Evolutionary conservation across 1,284 basidiomycete species (phyloP), one percentile per base, ranked within the genome.

Genomic region (Cystobasidiaceae sp.): DNA sequence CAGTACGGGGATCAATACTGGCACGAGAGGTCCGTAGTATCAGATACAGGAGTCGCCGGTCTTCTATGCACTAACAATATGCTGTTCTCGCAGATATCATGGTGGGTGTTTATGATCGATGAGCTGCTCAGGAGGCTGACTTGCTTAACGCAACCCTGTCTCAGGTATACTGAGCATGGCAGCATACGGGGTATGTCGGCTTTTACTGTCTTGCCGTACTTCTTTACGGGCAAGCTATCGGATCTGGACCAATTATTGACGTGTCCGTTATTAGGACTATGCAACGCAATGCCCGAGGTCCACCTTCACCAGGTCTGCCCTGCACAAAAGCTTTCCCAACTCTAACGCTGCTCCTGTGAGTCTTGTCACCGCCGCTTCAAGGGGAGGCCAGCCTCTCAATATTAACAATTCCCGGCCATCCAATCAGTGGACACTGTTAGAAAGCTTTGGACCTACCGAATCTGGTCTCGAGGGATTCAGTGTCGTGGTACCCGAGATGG

Each of bases 401-500:
- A n/a, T n/a, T n/a, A n/a, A n/a, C n/a, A n/a, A n/a, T n/a, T n/a
- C n/a, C n/a, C n/a, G n/a, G n/a, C n/a, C n/a, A n/a, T n/a, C n/a
- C n/a, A n/a, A n/a, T n/a, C 19, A 61, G 59, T 73, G 70, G 69
- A 71, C 70, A 1, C n/a, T 68, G 6, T 34, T 73, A 23, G 54
- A 68, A 19, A 25, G 41, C 8, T 73, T 66, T 21, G 70, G 70
- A n/a, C 71, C 72, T 4, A 72, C 71, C 6, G 65, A 51, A 6
- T 59, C 54, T 4, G 72, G 72, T 1, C 37, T 68, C 0, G 21
- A 61, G 19, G 72, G 72, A 4, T 71, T 67, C 51, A 59, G 51
- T 3, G 71, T 66, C 17, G 49, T 69, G 21, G 65, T 73, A n/a
- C 71, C 72, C 13, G 71, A 72, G 61, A 73, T 73, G 72, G 72